Evolutionary conservation across 1,284 basidiomycete genomes (phyloP).

Genomic region (Rhodotorula sp.): DNA sequence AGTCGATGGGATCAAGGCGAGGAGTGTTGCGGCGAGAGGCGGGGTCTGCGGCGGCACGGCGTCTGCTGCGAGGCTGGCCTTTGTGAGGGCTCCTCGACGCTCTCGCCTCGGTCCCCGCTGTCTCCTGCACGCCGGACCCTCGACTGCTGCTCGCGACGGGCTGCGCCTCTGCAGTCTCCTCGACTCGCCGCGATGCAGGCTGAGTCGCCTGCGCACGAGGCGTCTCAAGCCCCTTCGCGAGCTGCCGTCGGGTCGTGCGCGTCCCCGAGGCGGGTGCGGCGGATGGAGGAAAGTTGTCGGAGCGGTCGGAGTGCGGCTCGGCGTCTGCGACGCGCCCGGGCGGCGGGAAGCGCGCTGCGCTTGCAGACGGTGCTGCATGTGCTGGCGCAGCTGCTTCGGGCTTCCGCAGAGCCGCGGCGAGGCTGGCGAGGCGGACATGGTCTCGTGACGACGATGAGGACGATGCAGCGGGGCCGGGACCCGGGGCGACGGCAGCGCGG

Average conservation of each 20-base stretch:
- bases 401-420: background rate
- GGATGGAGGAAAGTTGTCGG: conserved; percentile 4
- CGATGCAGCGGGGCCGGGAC: background rate
- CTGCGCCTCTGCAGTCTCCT: background rate
- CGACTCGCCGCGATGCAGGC: background rate
- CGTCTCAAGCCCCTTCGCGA: background rate
- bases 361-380: no score
- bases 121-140: background rate
- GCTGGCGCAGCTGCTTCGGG: background rate
- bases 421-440: no score
- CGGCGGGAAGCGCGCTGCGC: no score
- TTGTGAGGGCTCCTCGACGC: background rate
- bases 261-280: background rate
- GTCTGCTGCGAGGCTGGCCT: background rate
- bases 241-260: no score
- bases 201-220: no score
- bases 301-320: background rate
- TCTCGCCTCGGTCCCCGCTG: background rate
- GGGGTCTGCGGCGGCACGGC: background rate
- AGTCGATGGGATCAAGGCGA: background rate
- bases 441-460: background rate
- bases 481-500: background rate
- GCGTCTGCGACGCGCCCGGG: background rate
- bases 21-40: background rate
- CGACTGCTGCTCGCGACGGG: background rate